Evolutionary conservation across 2,329 filamentous ascomycete genomes (phyloP), one percentile per base, ranked within the genome.

Genomic region (Microcyclospora tardicrescens): DNA sequence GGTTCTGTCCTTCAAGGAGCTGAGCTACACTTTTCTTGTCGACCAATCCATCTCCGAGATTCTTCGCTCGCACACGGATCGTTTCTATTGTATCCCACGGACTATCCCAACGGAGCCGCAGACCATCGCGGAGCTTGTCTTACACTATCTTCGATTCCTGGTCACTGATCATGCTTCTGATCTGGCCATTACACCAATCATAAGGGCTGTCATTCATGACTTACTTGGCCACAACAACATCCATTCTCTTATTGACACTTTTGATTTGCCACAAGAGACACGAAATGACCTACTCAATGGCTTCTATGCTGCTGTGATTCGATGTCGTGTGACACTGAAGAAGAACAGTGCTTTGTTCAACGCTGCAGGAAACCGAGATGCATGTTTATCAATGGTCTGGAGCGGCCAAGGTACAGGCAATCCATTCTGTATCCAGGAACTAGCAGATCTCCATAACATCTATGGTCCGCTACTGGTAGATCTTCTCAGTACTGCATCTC

Each of bases 41-140:
- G 79, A 50, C 91, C 98, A 65, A 93, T 91, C 61, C 85, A 84
- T 39, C 86, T 98, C 66, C 91, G 98, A 64, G 85, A 93, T 57
- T 89, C 85, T 38, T 91, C 98, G 62, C 79, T 95, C 57, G 83
- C 98, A 59, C 89, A 91, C 42, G 96, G 89, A 52, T 84, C 79
- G 56, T 77, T 95, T 47, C 91, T 98, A 66, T 98, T 93, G 71
- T 87, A 89, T 64, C 91, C 91, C 54, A 83, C 86, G 43, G 84
- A 94, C 91, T 44, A 86, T 89, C 60, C 91, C 98, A 69, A 93
- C 98, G 54, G 93, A 98, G 70, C 91, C 91, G n/a, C 96, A 91
- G 28, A 98, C 91, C 16, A 78, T 87, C 34, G 69, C 84, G 33
- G 91, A 98, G 68, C 73, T 98, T 43, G 85, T 98, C 28, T 87